Evolutionary conservation across 225 moss, liverwort and hornwort genomes (phyloP).

Genomic region (Rhytidiadelphus loreus): DNA sequence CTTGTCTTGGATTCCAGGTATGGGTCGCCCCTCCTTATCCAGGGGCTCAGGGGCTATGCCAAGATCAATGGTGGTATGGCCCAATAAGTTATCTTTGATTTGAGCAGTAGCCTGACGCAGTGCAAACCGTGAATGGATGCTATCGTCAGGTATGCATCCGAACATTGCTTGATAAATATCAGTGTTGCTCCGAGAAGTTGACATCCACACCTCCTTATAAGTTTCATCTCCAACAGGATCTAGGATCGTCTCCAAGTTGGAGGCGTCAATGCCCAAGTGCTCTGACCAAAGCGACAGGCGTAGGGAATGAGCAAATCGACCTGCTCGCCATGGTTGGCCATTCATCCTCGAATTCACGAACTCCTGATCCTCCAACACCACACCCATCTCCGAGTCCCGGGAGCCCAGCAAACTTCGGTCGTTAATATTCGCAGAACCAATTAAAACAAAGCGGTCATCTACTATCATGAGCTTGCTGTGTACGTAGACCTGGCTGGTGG

Average conservation of each 20-base stretch:
- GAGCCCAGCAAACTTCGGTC: constrained; percentile 40
- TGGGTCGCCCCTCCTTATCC: constrained; percentile 10
- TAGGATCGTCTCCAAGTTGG: background rate
- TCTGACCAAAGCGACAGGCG: constrained; percentile 44
- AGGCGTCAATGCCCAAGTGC: constrained; percentile 17
- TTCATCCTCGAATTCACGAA: constrained; percentile 36
- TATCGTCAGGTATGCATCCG: constrained; percentile 36
- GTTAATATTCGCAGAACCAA: constrained; percentile 39
- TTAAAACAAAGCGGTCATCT: constrained; percentile 27
- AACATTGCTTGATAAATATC: constrained; percentile 16
- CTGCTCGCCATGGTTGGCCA: constrained; percentile 23
- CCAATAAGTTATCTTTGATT: constrained; percentile 14
- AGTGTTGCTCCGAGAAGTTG: constrained; percentile 14
- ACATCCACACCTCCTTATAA: constrained; percentile 20
- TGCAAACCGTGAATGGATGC: constrained; percentile 27
- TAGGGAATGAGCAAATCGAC: constrained; percentile 31
- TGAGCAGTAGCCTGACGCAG: constrained; percentile 28
- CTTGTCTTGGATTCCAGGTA: constrained; percentile 6
- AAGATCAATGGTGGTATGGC: constrained; percentile 30
- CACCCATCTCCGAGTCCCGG: constrained; percentile 40
- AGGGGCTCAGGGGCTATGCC: constrained; percentile 32
- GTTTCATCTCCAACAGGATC: constrained; percentile 28
- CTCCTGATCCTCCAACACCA: constrained; percentile 43
- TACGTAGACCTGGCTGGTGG: constrained; percentile 44
- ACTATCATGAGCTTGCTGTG: constrained; percentile 52